Base-by-base conservation (phyloP, 495 filamentous ascomycete species). In the Stereocaulon alpinum region DNA sequence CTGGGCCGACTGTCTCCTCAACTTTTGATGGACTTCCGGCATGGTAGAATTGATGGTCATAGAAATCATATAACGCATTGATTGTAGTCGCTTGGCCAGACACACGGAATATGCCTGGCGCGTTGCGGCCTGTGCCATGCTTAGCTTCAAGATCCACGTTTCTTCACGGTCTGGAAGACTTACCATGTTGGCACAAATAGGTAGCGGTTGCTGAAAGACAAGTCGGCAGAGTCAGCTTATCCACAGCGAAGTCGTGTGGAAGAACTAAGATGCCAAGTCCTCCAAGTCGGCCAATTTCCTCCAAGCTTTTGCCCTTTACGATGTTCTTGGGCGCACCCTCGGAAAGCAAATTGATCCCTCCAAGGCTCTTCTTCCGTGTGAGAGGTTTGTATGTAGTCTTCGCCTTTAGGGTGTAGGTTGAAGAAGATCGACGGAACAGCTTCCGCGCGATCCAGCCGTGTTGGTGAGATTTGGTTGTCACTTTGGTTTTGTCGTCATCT, bases 141-240 rank as follows among this genome's bases (percentile, higher is more conserved):
- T 54, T n/a, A 40, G 43, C 6, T 43, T 43, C 27, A 27, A 15
- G 18, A 22, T 15, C 14, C 41, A 14, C 2, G 15, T 5, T 11
- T 6, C 29, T 20, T 52, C 17, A 45, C 1, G 12, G 18, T 6
- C 29, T 7, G 18, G 17, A 22, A n/a, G 40, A 63, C 81, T 66
- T 70, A 90, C 88, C 83, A 72, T 86, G 75, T 64, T 79, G 78
- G 11, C 81, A 73, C 40, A 93, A 72, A 69, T 83, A 86, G 50
- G 80, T 77, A 41, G 81, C 80, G 9, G 83, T 84, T 14, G 86
- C 86, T 40, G 87, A 85, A 56, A 92, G 81, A 64, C 86, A 90
- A 6, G 85, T 86, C 7, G 88, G 88, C 12, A 93, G 72, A 18
- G 80, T 72, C 55, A 90, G 72, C 24, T 80, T 78, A 4, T 76